Base-by-base conservation (phyloP, 306 rosid species). In the Vigna trinervia region DNA sequence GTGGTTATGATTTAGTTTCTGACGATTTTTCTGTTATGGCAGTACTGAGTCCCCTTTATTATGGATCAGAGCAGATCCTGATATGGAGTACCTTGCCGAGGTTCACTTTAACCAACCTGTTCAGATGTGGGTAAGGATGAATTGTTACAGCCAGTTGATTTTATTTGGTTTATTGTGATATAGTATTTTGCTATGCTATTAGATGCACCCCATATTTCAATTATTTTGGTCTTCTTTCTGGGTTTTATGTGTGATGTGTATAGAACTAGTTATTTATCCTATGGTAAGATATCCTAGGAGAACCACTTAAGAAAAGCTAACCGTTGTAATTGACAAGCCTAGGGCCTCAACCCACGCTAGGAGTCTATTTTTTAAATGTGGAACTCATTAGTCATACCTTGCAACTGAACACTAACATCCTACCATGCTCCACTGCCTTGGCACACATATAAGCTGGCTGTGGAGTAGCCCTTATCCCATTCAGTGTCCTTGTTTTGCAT, bases 21-120 rank as follows among this genome's bases (percentile, higher is more conserved):
- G 79, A 83, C 30, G 15, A 45, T 39, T 41, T 69, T 19, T 41
- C 68, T 71, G 34, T 74, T 71, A 69, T 82, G 65, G 80, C 90
- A 90, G 97, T 71, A 84, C 92, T 13, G 97, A 95, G 78, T 89
- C 99, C 28, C 97, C 99, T 56, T 85, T 95, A 77, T 84, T 90
- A 78, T 95, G 99, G 99, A 86, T 95, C 85, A 86, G 97, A 81
- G 99, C 97, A 76, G 99, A 95, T 84, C 99, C 99, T 50, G 99
- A 92, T 85, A 92, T 92, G 97, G 99, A 95, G 78, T 95, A 92
- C 82, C 99, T 95, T 71, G 92, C 99, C 70, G 93, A 92, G 84
- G 83, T 89, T 90, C 89, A 89, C 76, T 92, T 95, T 83, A 88
- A 85, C 83, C 97, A 95, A 82, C 99, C 99, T 56, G 76, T 95